phyloP scores from a whole-genome alignment of 352 stramenopile species.

The Globisporangium echinulatum region DNA sequence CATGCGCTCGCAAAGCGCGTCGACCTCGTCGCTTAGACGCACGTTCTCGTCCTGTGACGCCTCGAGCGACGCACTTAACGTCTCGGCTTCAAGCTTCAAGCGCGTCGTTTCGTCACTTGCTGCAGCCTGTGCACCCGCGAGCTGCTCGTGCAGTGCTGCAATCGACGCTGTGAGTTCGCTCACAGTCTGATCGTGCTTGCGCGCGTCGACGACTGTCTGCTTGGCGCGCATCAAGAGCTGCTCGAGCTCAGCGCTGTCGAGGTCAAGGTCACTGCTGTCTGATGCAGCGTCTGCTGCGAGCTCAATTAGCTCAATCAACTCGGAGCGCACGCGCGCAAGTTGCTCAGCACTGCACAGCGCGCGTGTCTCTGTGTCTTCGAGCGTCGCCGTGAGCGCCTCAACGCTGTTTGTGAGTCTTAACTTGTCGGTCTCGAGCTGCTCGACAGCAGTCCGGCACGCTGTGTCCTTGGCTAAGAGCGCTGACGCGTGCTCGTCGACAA shows the following conservation, averaged over 20 bases:
- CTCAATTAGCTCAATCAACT: conserved; percentile 16
- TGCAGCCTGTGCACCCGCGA: background rate
- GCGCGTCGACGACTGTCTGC: conserved; percentile 2
- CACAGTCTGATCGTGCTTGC: conserved; percentile 6
- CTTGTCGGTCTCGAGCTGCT: conserved; percentile 7
- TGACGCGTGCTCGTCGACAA: conserved; percentile 8
- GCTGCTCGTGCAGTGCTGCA: conserved; percentile 7
- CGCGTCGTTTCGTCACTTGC: conserved; percentile 3
- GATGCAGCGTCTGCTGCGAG: too few relatives aligned
- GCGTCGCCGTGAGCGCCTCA: conserved; percentile 24
- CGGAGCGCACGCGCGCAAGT: conserved; percentile 10
- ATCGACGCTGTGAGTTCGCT: conserved; percentile 9
- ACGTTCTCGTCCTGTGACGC: conserved; percentile 14
- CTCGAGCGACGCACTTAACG: conserved; percentile 14
- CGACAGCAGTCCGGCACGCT: background rate
- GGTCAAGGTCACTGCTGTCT: background rate
- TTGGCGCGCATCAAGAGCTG: conserved; percentile 8
- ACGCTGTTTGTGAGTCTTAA: conserved; percentile 3
- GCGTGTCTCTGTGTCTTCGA: conserved; percentile 13
- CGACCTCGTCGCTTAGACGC: conserved; percentile 12
- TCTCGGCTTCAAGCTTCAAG: conserved; percentile 4
- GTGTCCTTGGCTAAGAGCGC: conserved; percentile 8
- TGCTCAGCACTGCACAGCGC: conserved; percentile 13
- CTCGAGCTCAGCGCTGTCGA: background rate
- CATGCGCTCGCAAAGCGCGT: conserved; percentile 17